phyloP scores from a whole-genome alignment of 805 yeast species.

The Saccharomycodes ludwigii region DNA sequence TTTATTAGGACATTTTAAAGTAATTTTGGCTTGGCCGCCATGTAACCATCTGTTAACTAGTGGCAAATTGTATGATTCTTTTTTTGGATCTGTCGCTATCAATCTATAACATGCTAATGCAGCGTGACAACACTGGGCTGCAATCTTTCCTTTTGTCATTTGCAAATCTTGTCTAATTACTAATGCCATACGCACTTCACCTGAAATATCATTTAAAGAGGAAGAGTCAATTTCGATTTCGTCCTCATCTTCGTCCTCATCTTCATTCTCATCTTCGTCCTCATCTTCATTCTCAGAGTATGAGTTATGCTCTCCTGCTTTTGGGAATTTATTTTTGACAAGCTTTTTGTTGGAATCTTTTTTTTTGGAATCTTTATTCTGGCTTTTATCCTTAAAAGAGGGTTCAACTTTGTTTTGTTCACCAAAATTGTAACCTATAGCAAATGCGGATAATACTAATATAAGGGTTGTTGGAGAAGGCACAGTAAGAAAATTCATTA shows the following conservation, averaged over 20 bases:
- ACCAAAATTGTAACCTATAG: conserved; percentile 20
- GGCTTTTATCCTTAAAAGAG: too few relatives aligned
- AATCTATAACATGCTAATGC: conserved; percentile 77
- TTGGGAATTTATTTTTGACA: too few relatives aligned
- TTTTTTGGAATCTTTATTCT: not conserved
- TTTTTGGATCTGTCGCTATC: conserved; percentile 38
- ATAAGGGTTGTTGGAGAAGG: too few relatives aligned
- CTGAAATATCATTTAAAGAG: conserved; percentile 52
- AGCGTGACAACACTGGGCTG: conserved; percentile 98
- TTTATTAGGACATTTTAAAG: conserved; percentile 58
- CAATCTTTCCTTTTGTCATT: conserved; percentile 92
- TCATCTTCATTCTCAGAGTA: conserved; percentile 8
- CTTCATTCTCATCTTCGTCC: conserved; percentile 26
- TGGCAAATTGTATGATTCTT: conserved; percentile 43
- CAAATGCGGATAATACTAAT: too few relatives aligned
- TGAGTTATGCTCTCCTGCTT: conserved; percentile 4
- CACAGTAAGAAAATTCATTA: too few relatives aligned
- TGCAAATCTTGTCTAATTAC: conserved; percentile 79
- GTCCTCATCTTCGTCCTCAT: conserved; percentile 37
- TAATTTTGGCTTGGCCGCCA: conserved; percentile 88
- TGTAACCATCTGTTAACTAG: conserved; percentile 66
- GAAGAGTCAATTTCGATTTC: conserved; percentile 49
- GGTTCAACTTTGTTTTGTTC: too few relatives aligned
- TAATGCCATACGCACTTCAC: conserved; percentile 78
- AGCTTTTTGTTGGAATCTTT: not conserved